Base-by-base conservation (phyloP, 441 rosid species). In the Syzygium syzygioides region DNA sequence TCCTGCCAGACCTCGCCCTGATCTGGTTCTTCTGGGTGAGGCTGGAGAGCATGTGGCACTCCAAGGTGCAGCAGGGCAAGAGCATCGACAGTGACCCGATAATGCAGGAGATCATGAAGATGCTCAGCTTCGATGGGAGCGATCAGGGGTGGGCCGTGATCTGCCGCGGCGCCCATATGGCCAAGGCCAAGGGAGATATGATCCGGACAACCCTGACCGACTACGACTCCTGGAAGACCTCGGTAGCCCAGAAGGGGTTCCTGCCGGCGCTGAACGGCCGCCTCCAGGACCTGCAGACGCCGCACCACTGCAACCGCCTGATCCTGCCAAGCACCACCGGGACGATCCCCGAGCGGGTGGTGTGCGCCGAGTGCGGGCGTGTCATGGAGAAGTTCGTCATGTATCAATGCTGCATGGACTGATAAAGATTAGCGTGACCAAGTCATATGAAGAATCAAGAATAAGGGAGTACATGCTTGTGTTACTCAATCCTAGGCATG, bases 331-430 rank as follows among this genome's bases (percentile, higher is more conserved):
- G 90, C 32, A 88, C 88, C 28, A 34, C 85, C 0, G 92, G 93
- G 7, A 50, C 28, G 57, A 87, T 93, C 79, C 92, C 92, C 26
- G 93, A 91, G 62, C 85, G 62, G 90, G 91, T 94, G 6, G 90
- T 91, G 66, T 94, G 95, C 53, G 88, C 91, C 14, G 94, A 93
- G 55, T 94, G 94, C 50, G 88, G 92, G 14, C 89, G 89, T 7
- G 25, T 87, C 13, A 92, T 94, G 95, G 94, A 93, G 88, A 89
- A 89, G 87, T 92, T 90, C 90, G 71, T 91, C 89, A 91, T 93
- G 94, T 94, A 92, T 50, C 91, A 92, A 14, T 94, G 94, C 89
- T 93, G 95, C 91, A 91, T 85, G 9, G 96, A 96, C 66, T 95
- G 79, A 91, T 25, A 4, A 45, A 37, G 80, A 25, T 20, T 13